phyloP scores from a whole-genome alignment of 352 stramenopile genomes.

The Globisporangium nagaii region DNA sequence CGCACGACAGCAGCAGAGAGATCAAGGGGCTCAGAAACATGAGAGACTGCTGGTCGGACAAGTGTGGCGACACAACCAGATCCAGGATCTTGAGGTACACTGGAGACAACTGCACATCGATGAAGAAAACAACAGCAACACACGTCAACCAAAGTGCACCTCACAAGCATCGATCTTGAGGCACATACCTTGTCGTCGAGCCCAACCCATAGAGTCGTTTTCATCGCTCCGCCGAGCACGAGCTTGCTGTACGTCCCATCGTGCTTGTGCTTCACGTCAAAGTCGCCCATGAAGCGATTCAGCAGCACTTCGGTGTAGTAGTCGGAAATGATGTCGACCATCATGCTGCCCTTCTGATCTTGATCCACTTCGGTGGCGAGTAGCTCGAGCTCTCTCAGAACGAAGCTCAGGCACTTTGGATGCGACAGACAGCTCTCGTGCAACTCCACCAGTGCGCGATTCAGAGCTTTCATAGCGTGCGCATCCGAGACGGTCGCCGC shows the following conservation, averaged over 20 bases:
- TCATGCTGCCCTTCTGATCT: constrained; percentile 14
- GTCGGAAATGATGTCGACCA: constrained; percentile 34
- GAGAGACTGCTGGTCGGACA: constrained; percentile 36
- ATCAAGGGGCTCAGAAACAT: constrained; percentile 36
- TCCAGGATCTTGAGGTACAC: constrained; percentile 49
- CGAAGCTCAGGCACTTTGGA: constrained; percentile 29
- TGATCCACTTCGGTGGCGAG: constrained; percentile 20
- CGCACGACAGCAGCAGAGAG: constrained; percentile 34
- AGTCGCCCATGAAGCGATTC: constrained; percentile 42
- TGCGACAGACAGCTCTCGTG: constrained; percentile 23
- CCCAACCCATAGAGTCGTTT: constrained; percentile 30
- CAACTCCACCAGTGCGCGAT: constrained; percentile 21
- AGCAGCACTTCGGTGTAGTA: constrained; percentile 40
- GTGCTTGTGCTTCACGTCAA: constrained; percentile 12
- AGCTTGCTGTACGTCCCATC: constrained; percentile 24
- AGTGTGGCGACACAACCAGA: constrained; percentile 32
- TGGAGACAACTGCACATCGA: constrained; percentile 13
- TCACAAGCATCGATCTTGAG: neutral
- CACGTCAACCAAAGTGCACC: neutral
- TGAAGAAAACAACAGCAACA: neutral
- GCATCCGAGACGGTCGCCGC: neutral
- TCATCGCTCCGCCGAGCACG: constrained; percentile 29
- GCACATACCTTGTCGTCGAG: constrained; percentile 24
- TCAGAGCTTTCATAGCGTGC: constrained; percentile 14
- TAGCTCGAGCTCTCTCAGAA: constrained; percentile 34